Base-by-base conservation (phyloP, 148 eudicot genomes). In the Simmondsia chinensis region DNA sequence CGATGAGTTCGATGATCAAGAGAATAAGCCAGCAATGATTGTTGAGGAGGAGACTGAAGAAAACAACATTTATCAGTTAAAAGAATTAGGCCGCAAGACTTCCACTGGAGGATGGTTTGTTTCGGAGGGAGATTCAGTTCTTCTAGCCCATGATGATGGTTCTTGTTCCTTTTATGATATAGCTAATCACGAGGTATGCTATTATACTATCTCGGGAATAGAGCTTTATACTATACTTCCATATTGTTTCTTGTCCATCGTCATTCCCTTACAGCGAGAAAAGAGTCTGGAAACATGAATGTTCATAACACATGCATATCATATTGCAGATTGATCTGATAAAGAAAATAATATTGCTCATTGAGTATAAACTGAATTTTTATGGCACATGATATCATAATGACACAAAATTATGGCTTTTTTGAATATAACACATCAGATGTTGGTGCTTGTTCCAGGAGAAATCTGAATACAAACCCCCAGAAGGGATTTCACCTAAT, bases 71-170 rank as follows among this genome's bases (percentile, higher is more conserved):
- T 61, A 58, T 43, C 70, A 73, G 77, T 46, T 84, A 28, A 76
- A 65, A 27, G 79, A 74, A 31, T 51, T 89, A 38, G 95, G 97
- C 20, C 43, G 54, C 28, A 89, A 84, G 70, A 60, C 72, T 18
- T 50, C 87, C 21, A 83, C 93, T 1, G 93, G 73, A 16, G 93
- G 95, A 22, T 89, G 97, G 97, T 84, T 89, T 65, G 91, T 89
- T 15, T 72, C 80, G 0, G 97, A 84, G 57, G 97, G 97, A 31
- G 97, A 89, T 49, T 71, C 97, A 3, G 87, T 74, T 69, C 91
- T 89, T 57, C 77, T 91, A 57, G 82, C 87, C 55, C 97, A 89
- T 28, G 75, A 60, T 56, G 88, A 85, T 54, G 77, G 97, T 26
- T 78, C 93, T 16, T 84, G 97, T 56, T 64, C 93, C 28, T 76